Conservation (phyloP, 164 flowering plant species). For the Tetrastigma voinierianum region DNA sequence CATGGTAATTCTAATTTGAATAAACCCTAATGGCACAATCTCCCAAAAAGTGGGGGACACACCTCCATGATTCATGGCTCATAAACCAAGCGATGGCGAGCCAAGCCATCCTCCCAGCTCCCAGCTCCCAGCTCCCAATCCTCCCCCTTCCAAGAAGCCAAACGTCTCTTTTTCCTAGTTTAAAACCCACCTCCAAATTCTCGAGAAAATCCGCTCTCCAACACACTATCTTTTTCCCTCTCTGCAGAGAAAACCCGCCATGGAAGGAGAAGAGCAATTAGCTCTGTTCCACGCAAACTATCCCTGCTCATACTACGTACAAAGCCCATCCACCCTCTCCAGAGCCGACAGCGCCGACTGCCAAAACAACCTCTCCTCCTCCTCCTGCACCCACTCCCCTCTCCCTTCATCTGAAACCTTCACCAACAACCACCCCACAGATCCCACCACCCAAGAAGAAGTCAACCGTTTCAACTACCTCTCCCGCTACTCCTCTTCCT, state of each 20-base stretch:
- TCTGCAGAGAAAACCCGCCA: not conserved
- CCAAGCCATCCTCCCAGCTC: not conserved
- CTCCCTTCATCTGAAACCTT: conserved; percentile 16
- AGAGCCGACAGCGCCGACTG: conserved; percentile 38
- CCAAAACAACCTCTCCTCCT: conserved; percentile 15
- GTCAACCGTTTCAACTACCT: conserved; percentile 27
- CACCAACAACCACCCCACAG: conserved; percentile 5
- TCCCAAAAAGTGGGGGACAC: no score
- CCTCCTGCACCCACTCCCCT: conserved; percentile 33
- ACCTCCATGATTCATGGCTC: not conserved
- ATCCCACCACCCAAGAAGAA: conserved; percentile 15
- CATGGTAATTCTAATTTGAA: no score
- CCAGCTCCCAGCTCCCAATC: no score
- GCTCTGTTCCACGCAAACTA: conserved; percentile 36
- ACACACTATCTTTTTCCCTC: no score
- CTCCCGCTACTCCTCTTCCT: conserved; percentile 71
- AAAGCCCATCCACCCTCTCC: conserved; percentile 77
- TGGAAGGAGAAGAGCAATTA: conserved; percentile 40
- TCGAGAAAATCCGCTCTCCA: conserved; percentile 1
- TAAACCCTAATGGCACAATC: no score
- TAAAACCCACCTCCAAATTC: conserved; percentile 31
- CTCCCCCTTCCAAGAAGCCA: not conserved
- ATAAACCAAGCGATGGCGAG: not conserved
- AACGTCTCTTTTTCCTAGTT: conserved; percentile 12
- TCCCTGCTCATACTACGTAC: conserved; percentile 66